Base-by-base conservation (phyloP, 495 filamentous ascomycete genomes). In the Penicillium dipodomyicola region DNA sequence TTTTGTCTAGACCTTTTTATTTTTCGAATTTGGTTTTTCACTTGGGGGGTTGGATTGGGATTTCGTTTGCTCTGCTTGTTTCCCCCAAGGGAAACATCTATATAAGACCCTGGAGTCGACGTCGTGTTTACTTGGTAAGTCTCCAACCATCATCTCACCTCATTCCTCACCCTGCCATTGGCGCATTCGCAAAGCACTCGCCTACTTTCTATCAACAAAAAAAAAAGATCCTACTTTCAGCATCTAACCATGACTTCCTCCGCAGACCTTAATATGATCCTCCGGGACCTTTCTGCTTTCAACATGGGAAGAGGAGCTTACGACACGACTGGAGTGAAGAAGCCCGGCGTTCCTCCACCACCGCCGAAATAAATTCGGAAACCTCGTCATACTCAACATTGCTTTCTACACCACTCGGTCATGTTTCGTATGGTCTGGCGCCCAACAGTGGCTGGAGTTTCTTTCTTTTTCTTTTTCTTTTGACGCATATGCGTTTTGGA, bases 251-350 rank as follows among this genome's bases (percentile, higher is more conserved):
- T 74, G 70, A 58, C 60, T 56, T 20, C 61, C 52, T 61, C 52
- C 33, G 61, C 68, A 77, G 74, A 73, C 48, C 67, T 69, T 46
- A 70, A 66, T 50, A 84, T 84, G 81, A 80, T 82, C 59, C 67
- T 74, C 49, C 72, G 76, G 67, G 76, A 77, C 51, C 65, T 68
- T 40, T 72, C 74, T 41, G 72, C 73, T 48, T 74, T 67, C 67
- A 83, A 83, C 67, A 83, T 84, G 81, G 81, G 81, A 60, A 78
- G 81, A 49, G 81, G 81, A 51, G 79, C 78, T 61, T 84, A 84
- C 60, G 81, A 84, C 58, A 84, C 81, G 52, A 84, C 81, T 4
- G 81, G 81, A 22, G 77, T 82, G 19, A 78, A 81, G 65, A 82
- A 82, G 69, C 81, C 81, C 43, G 75, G 79, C 52, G 76, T 76